Evolutionary conservation across 495 filamentous ascomycete species (phyloP).

Genomic region (Trichoderma virens): DNA sequence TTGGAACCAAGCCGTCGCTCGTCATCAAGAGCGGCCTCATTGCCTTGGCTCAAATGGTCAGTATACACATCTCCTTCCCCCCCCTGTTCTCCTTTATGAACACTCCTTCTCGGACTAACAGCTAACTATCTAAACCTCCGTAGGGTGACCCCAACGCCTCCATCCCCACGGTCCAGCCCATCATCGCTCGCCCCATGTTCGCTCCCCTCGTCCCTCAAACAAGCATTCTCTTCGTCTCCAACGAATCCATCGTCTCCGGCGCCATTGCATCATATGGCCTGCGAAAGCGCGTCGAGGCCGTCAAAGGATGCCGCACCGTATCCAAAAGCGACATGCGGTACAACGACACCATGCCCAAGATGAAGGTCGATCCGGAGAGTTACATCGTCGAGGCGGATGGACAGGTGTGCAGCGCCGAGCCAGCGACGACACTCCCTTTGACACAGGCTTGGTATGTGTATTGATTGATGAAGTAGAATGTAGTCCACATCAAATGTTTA

Average conservation of each 20-base stretch:
- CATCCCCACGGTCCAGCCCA: conserved; percentile 83
- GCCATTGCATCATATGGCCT: conserved; percentile 63
- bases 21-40: conserved; percentile 93
- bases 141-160: conserved; percentile 91
- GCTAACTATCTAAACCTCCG: not conserved
- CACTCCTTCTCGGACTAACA: not conserved
- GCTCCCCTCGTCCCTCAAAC: conserved; percentile 62
- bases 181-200: conserved; percentile 85
- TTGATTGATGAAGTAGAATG: conserved; percentile 24
- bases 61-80: conserved; percentile 13
- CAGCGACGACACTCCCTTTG: conserved; percentile 64
- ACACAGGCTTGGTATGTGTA: conserved; percentile 79
- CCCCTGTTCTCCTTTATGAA: conserved; percentile 1
- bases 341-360: conserved; percentile 81
- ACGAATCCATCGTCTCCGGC: conserved; percentile 58
- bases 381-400: conserved; percentile 91
- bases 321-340: conserved; percentile 91
- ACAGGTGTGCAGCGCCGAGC: conserved; percentile 63
- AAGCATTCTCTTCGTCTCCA: conserved; percentile 77
- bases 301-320: conserved; percentile 70
- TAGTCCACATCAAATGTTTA: no score
- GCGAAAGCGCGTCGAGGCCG: conserved; percentile 72
- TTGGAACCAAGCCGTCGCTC: conserved; percentile 77
- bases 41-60: conserved; percentile 75
- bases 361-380: conserved; percentile 89